These are phyloP conservation scores for Flaveria bidentis DNA, from an alignment of 129 eudicot species.

Conservation along the genomic window DNA sequence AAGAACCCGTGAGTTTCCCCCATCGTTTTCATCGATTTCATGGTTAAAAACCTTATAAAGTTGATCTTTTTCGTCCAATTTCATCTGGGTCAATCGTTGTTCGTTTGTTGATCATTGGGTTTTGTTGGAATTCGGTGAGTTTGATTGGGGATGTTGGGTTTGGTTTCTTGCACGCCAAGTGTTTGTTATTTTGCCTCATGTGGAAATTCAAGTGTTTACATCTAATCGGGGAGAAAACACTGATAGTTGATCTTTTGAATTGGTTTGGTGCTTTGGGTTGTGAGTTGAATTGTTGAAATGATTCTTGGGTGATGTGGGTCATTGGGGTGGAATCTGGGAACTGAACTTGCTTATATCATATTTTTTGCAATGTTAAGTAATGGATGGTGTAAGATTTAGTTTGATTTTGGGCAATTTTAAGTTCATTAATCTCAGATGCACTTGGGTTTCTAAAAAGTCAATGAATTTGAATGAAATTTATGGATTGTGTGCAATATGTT, in stretches of 20 bases:
- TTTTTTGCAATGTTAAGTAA: neutral
- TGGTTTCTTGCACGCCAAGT: conserved; percentile 33
- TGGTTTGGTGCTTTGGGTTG: neutral
- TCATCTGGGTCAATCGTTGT: neutral
- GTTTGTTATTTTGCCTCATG: conserved; percentile 30
- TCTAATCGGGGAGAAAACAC: neutral
- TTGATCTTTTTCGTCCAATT: neutral
- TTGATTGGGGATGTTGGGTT: conserved; percentile 24
- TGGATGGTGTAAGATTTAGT: neutral
- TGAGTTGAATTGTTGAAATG: neutral
- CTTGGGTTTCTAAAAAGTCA: neutral
- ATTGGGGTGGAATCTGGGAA: no score
- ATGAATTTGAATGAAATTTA: neutral
- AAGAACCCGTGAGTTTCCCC: conserved; percentile 64
- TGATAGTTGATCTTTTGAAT: neutral
- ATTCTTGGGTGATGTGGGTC: neutral
- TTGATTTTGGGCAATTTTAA: neutral
- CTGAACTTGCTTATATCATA: no score
- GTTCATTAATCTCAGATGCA: neutral
- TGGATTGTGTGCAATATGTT: neutral
- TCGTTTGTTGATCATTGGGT: neutral
- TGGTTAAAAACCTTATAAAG: neutral
- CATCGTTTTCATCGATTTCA: conserved; percentile 25
- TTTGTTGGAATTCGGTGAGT: conserved; percentile 1
- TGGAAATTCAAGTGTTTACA: neutral